These are phyloP conservation scores for Trichosporon sp. DNA, from an alignment of 1,284 basidiomycete genomes.

Conservation along the genomic window DNA sequence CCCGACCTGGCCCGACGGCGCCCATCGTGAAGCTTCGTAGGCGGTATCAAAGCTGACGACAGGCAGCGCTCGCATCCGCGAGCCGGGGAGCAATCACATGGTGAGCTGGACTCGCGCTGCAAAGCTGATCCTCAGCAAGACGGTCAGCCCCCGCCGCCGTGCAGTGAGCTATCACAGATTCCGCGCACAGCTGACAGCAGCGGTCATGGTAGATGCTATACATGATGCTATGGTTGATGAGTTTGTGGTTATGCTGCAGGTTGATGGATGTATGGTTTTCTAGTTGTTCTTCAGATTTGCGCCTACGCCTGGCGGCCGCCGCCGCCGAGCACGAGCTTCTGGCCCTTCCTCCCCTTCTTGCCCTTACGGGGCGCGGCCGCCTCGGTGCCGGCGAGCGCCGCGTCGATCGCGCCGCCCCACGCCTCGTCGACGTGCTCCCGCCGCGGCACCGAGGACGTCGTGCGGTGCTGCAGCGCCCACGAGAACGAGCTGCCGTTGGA, in stretches of 20 bases:
- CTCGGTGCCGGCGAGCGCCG: neutral
- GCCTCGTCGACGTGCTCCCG: slow-evolving; percentile 12
- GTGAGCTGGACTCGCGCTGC: no score
- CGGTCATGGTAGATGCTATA: neutral
- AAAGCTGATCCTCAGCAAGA: no score
- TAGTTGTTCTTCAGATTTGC: neutral
- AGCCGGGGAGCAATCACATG: no score
- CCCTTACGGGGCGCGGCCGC: no score
- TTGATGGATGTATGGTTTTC: neutral
- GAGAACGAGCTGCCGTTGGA: slow-evolving; percentile 15
- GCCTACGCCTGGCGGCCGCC: slow-evolving; percentile 18
- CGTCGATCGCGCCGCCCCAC: slow-evolving; percentile 9
- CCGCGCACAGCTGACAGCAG: no score
- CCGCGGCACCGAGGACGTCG: slow-evolving; percentile 3
- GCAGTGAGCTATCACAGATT: no score
- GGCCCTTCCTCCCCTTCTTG: slow-evolving; percentile 21
- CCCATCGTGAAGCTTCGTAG: no score
- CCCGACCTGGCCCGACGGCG: no score
- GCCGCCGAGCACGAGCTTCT: slow-evolving; percentile 24
- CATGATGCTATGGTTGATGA: slow-evolving; percentile 5
- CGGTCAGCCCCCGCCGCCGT: no score
- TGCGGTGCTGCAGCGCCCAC: slow-evolving; percentile 13
- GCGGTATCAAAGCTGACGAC: no score
- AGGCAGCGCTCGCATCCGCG: no score
- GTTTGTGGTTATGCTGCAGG: slow-evolving; percentile 2